Percentiles rank a stretch among this genome's conserved stretches.
These are phyloP conservation scores for Chalaropsis ovoidea DNA, from an alignment of 2,329 filamentous ascomycete species.

Conservation along the genomic window DNA sequence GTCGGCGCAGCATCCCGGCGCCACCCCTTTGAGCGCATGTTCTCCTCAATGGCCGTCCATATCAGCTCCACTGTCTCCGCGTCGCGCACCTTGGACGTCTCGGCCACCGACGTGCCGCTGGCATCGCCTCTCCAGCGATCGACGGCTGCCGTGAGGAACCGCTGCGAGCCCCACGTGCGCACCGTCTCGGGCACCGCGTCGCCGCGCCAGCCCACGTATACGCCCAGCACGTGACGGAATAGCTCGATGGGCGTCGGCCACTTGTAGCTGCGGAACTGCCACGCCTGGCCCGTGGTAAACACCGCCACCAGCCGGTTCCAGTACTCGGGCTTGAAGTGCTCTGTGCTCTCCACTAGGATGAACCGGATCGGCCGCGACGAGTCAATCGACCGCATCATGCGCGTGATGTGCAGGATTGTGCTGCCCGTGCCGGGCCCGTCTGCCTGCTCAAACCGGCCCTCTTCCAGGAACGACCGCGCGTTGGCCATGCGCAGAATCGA, in stretches of 20 bases:
- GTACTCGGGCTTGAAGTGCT: conserved; percentile 96
- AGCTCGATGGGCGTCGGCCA: conserved; percentile 83
- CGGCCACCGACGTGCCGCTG: conserved; percentile 33
- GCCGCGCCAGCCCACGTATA: conserved; percentile 86
- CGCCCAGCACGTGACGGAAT: conserved; percentile 75
- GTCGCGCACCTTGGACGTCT: conserved; percentile 64
- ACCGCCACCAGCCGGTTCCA: conserved; percentile 93
- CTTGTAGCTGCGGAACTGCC: conserved; percentile 98
- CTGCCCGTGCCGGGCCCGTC: conserved; percentile 57
- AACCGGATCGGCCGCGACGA: conserved; percentile 70
- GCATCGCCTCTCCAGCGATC: conserved; percentile 62
- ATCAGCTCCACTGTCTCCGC: conserved; percentile 86
- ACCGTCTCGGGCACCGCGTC: conserved; percentile 70
- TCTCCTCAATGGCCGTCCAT: conserved; percentile 78
- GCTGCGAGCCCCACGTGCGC: conserved; percentile 66
- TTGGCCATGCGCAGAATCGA: conserved; percentile 92
- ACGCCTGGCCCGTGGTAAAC: conserved; percentile 93
- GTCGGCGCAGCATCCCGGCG: conserved; percentile 57
- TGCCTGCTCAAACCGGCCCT: conserved; percentile 68
- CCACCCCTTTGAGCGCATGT: conserved; percentile 82
- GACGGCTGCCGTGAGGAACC: conserved; percentile 67
- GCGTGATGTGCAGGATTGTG: conserved; percentile 78
- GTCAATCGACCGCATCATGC: conserved; percentile 61
- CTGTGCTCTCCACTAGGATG: conserved; percentile 85
- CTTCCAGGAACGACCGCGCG: conserved; percentile 84